Base-by-base conservation (phyloP, 805 yeast genomes). In the Cyberlindnera samutprakarnensis region DNA sequence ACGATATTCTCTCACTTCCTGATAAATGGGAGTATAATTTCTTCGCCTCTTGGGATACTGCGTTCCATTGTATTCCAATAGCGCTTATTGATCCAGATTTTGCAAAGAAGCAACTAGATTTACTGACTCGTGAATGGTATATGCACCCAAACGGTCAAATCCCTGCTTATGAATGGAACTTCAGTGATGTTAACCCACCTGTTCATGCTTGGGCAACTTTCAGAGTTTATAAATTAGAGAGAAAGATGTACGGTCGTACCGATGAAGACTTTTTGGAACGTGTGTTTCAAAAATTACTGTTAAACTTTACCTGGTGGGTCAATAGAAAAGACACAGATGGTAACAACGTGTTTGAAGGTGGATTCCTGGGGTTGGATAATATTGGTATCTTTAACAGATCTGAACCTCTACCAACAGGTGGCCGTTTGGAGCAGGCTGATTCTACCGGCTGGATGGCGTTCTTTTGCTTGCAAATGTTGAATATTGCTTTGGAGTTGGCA, bases 381-480 rank as follows among this genome's bases (percentile, higher is more conserved):
- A 87, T 87, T 58, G 95, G 96, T 44, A 69, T 87, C 39, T 87
- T 87, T 63, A 87, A 87, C 57, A 71, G 96, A 54, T 82, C 94
- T 6, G 96, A 87, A 62, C 92, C 94, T 1, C 64, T 84, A 47
- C 96, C 96, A 24, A 84, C 94, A 2, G 95, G 95, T 24, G 95
- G 95, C 30, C 72, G 69, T 23, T 67, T 87, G 42, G 94, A 85
- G 53, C 96, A 87, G 58, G 95, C 96, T 0, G 96, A 87, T 59
- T 82, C 94, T 12, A 88, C 96, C 9, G 96, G 96, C 18, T 87
- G 96, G 96, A 84, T 87, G 92, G 96, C 95, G 0, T 87, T 90
- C 62, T 87, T 80, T 61, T 73, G 82, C 19, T 66, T 88, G 48
- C 88, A 82, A 53, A 86, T 87, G 96, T 70, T 88, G 58, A 87